A percentile compares a stretch with the other conserved stretches of the same genome.
phyloP scores from a whole-genome alignment of 768 basidiomycete genomes.

The Terana coerulea region DNA sequence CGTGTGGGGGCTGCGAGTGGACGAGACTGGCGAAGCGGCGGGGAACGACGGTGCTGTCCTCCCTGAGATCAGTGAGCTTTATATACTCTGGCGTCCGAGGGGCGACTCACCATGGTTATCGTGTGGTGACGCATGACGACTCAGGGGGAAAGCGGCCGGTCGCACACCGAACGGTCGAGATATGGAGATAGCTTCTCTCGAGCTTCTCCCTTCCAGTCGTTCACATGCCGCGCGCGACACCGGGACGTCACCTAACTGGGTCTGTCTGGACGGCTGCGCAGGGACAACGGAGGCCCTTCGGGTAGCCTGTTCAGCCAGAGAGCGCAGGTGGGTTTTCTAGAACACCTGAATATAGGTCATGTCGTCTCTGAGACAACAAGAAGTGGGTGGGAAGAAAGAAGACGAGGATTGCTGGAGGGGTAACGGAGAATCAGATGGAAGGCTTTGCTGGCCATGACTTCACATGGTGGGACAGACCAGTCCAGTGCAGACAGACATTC shows the following conservation, averaged over 20 bases:
- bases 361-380: background rate
- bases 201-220: too few relatives aligned
- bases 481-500: too few relatives aligned
- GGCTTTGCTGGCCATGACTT: too few relatives aligned
- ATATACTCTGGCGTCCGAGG: background rate
- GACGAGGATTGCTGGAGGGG: background rate
- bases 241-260: background rate
- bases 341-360: background rate
- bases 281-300: background rate
- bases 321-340: background rate
- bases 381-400: conserved; percentile 3
- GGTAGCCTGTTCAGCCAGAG: background rate
- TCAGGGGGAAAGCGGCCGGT: background rate
- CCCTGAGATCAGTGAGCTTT: background rate
- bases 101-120: background rate
- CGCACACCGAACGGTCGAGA: background rate
- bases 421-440: background rate
- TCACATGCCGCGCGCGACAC: too few relatives aligned
- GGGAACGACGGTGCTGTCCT: background rate
- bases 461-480: too few relatives aligned
- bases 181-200: conserved; percentile 1
- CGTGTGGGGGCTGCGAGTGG: background rate
- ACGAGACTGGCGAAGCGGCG: background rate
- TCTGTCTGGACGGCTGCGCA: background rate
- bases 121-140: background rate